Evolutionary conservation across 2,329 filamentous ascomycete species (phyloP).

Genomic region (Tolypocladium capitatum): DNA sequence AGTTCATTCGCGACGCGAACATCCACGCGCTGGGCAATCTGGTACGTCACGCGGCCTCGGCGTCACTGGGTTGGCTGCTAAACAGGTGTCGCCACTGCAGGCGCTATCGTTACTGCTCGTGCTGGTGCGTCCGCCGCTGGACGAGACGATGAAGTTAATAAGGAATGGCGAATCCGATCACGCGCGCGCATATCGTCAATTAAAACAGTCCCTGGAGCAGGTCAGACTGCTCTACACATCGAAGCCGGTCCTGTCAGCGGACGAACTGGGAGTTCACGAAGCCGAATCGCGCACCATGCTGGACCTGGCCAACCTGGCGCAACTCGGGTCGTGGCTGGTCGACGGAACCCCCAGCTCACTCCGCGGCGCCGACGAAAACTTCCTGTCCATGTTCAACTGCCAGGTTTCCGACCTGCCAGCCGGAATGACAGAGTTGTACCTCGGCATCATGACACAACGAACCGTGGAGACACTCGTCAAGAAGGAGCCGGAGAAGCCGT

Average conservation of each 20-base stretch:
- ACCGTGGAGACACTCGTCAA: conserved; percentile 41
- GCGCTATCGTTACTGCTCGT: conserved; percentile 25
- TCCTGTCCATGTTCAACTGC: conserved; percentile 30
- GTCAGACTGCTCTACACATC: conserved; percentile 20
- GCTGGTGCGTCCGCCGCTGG: conserved; percentile 22
- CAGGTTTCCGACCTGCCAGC: conserved; percentile 30
- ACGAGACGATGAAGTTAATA: conserved; percentile 20
- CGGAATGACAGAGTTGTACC: conserved; percentile 28
- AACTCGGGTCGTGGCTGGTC: conserved; percentile 27
- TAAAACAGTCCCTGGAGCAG: conserved; percentile 20
- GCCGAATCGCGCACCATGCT: conserved; percentile 22
- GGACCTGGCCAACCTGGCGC: conserved; percentile 35
- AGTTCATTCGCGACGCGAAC: conserved; percentile 24
- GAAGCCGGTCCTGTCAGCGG: conserved; percentile 18
- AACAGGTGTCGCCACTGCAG: conserved; percentile 11
- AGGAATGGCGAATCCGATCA: conserved; percentile 20
- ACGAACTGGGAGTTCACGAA: conserved; percentile 20
- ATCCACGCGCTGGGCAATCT: conserved; percentile 26
- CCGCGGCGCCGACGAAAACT: conserved; percentile 28
- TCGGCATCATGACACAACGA: conserved; percentile 33
- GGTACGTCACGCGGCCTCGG: conserved; percentile 15
- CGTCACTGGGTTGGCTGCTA: conserved; percentile 3
- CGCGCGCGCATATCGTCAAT: conserved; percentile 15
- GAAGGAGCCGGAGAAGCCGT: conserved; percentile 32
- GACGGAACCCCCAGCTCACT: conserved; percentile 24